Conservation (phyloP, 148 eudicot genomes). For the Oxyria digyna region DNA sequence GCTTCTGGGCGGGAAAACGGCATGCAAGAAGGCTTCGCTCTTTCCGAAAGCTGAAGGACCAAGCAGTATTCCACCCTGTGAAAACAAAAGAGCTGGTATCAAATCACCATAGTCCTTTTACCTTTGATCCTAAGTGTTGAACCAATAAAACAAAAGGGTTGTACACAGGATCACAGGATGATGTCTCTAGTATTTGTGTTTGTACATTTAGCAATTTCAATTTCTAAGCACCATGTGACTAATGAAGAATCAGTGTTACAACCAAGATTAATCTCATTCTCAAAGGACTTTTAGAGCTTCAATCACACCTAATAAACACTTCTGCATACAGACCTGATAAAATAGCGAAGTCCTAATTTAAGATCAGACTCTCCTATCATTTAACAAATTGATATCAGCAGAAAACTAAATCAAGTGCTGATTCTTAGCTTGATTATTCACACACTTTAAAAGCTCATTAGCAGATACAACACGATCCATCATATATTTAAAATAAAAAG, state of each 20-base stretch:
- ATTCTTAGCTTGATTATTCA: neutral
- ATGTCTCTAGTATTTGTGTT: neutral
- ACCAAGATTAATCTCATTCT: neutral
- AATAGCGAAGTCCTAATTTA: neutral
- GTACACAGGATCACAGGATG: neutral
- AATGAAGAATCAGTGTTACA: neutral
- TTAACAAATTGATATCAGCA: neutral
- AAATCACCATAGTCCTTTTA: neutral
- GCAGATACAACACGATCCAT: neutral
- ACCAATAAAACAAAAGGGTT: neutral
- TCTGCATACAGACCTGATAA: neutral
- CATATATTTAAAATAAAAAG: neutral
- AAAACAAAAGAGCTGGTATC: neutral
- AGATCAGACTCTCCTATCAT: neutral
- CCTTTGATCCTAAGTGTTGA: neutral
- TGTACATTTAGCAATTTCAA: neutral
- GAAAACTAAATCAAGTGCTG: neutral
- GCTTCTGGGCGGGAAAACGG: constrained; percentile 54
- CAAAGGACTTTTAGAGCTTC: neutral
- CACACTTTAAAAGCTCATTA: neutral
- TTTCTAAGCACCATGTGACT: neutral
- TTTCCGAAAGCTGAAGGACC: constrained; percentile 88
- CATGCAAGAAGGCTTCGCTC: constrained; percentile 27
- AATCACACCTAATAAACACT: neutral
- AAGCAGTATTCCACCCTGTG: constrained; percentile 71